Base-by-base conservation (phyloP, 108 stramenopile species). In the Conticribra weissflogii region DNA sequence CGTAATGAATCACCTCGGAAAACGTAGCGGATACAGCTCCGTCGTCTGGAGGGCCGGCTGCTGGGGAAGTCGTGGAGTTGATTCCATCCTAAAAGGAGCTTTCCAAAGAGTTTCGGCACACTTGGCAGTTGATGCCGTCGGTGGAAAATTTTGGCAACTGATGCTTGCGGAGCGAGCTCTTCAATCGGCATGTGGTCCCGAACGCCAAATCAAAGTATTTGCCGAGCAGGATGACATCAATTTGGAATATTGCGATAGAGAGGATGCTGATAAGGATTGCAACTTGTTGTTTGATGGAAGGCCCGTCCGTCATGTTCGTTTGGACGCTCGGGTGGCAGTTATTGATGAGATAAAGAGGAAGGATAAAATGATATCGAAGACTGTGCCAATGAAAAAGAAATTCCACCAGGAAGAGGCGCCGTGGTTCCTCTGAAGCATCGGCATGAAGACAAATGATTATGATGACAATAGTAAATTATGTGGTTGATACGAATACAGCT, bases 51-150 rank as follows among this genome's bases (percentile, higher is more conserved):
- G 94, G 23, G 94, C 94, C 0, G 91, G 71, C 86, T 91, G 69
- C 86, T 91, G 94, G 90, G 91, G 55, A 63, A 83, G 44, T 27
- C 67, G 76, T 24, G 76, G 76, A 25, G 89, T 91, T 17, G 55
- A 87, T 65, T 70, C 88, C 0, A 90, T 95, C 55, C 47, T 90
- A 53, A 79, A 63, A 8, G 94, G 94, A n/a, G 94, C 94, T 19
- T 95, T 95, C 46, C 91, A 92, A 66, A 83, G 86, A 54, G 88
- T 92, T n/a, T 88, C 86, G 9, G 91, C 94, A 12, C 94, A 95
- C 68, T 66, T 95, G 29, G 94, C 94, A 12, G 94, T 95, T 0
- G 91, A 89, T 74, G 90, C 91, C 19, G 69, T 76, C 12, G 94
- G 94, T 36, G 94, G 94, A 12, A 85, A 82, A 51, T 95, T 92